phyloP scores from a whole-genome alignment of 2,329 filamentous ascomycete genomes.

The Fusarium odoratissimum region DNA sequence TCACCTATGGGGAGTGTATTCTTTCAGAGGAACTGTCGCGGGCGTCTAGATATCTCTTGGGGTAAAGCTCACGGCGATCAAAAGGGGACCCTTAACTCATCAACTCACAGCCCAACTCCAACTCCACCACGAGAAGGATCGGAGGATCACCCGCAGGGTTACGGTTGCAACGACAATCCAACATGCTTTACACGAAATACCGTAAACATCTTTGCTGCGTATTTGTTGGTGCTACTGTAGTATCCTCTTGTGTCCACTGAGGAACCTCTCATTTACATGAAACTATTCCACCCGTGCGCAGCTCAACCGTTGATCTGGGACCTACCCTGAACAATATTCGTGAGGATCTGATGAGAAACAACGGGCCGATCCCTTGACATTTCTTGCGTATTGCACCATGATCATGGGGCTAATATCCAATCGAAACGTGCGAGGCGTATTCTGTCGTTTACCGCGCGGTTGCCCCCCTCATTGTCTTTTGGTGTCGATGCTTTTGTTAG shows the following conservation, averaged over 20 bases:
- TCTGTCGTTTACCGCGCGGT: slow-evolving; percentile 1
- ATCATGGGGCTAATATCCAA: background rate
- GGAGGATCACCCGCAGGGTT: slow-evolving; percentile 34
- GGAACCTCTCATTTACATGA: slow-evolving; percentile 1
- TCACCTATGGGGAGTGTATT: background rate
- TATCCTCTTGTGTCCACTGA: background rate
- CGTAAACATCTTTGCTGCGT: background rate
- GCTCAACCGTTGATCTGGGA: background rate
- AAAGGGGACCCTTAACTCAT: slow-evolving; percentile 11
- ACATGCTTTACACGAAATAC: slow-evolving; percentile 16
- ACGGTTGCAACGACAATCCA: background rate
- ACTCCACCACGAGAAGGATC: slow-evolving; percentile 25
- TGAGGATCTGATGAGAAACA: background rate
- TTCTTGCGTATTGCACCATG: background rate
- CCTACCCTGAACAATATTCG: slow-evolving; percentile 12
- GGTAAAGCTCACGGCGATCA: slow-evolving; percentile 10
- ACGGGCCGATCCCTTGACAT: slow-evolving; percentile 3
- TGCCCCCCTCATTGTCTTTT: slow-evolving; percentile 1
- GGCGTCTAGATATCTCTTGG: slow-evolving; percentile 3
- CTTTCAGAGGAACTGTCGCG: background rate
- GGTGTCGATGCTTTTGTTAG: background rate
- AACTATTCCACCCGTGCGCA: slow-evolving; percentile 12
- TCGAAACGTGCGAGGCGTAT: slow-evolving; percentile 13
- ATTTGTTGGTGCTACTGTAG: background rate
- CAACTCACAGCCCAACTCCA: background rate